phyloP scores from a whole-genome alignment of 2,329 filamentous ascomycete genomes.

The Fusarium anguioides region DNA sequence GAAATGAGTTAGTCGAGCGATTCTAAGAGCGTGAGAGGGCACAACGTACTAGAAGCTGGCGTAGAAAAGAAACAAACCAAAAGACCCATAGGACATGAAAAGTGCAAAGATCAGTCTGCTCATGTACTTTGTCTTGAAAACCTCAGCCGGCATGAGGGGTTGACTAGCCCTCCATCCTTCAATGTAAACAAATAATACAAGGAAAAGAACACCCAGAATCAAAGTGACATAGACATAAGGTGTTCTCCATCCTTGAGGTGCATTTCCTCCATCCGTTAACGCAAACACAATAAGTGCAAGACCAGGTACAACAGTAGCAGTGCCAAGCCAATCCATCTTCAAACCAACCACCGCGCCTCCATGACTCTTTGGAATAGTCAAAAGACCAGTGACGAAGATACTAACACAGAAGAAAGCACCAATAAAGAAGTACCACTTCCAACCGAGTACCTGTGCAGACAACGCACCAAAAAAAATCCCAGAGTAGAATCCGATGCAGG shows the following conservation, averaged over 20 bases:
- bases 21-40: too few relatives aligned
- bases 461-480: conserved; percentile 77
- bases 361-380: conserved; percentile 54
- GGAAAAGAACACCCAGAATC: conserved; percentile 68
- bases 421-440: conserved; percentile 79
- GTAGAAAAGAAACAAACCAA: conserved; percentile 77
- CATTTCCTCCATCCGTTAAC: conserved; percentile 78
- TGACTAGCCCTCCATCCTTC: conserved; percentile 76
- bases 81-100: conserved; percentile 74
- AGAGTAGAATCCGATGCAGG: conserved; percentile 68
- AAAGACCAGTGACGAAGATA: conserved; percentile 53
- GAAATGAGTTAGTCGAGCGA: not conserved
- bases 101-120: conserved; percentile 69
- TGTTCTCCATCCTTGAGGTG: conserved; percentile 75
- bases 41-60: conserved; percentile 71
- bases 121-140: conserved; percentile 79
- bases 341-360: conserved; percentile 40
- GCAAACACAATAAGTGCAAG: conserved; percentile 79
- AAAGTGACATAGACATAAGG: conserved; percentile 77
- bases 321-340: conserved; percentile 76
- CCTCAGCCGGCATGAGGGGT: conserved; percentile 75
- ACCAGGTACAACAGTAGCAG: conserved; percentile 69
- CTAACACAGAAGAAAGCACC: conserved; percentile 61
- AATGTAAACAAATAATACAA: conserved; percentile 73
- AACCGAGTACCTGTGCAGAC: conserved; percentile 68